Percentiles rank a stretch among this genome's conserved stretches.
These are phyloP conservation scores for Chaetoscypha palmicola DNA, from an alignment of 2,329 filamentous ascomycete species.

Conservation along the genomic window DNA sequence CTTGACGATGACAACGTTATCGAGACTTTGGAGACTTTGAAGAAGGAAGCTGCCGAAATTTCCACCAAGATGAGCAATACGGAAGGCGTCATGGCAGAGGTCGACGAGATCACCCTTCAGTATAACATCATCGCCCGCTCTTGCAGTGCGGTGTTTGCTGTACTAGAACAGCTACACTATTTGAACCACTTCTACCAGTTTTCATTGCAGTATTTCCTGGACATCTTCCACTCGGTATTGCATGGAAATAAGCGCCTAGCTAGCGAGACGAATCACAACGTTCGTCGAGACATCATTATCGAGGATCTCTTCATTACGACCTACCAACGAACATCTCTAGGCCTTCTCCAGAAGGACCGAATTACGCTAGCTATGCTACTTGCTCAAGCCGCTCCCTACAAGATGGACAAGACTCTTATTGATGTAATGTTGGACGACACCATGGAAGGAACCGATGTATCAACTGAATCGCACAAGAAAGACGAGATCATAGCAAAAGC, in stretches of 20 bases:
- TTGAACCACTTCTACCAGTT: slow-evolving; percentile 99
- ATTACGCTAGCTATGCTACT: slow-evolving; percentile 93
- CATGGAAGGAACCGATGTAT: slow-evolving; percentile 71
- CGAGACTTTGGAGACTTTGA: slow-evolving; percentile 92
- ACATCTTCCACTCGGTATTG: slow-evolving; percentile 93
- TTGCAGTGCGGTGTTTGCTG: slow-evolving; percentile 95
- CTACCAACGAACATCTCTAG: slow-evolving; percentile 88
- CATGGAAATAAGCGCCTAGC: slow-evolving; percentile 69
- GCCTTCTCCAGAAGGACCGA: slow-evolving; percentile 86
- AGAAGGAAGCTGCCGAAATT: slow-evolving; percentile 95
- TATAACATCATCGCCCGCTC: slow-evolving; percentile 90
- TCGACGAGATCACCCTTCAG: slow-evolving; percentile 89
- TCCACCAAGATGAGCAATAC: slow-evolving; percentile 94
- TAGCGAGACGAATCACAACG: slow-evolving; percentile 65
- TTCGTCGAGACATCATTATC: slow-evolving; percentile 82
- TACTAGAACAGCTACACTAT: slow-evolving; percentile 94
- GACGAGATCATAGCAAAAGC: slow-evolving; percentile 64
- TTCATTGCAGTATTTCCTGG: slow-evolving; percentile 94
- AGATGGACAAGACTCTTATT: slow-evolving; percentile 86
- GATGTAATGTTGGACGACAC: slow-evolving; percentile 78
- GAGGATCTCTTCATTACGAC: slow-evolving; percentile 85
- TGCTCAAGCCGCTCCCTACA: slow-evolving; percentile 89
- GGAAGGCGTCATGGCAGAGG: slow-evolving; percentile 95
- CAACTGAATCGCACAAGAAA: slow-evolving; percentile 55
- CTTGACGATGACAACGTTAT: slow-evolving; percentile 98